Conservation (phyloP, 352 stramenopile genomes). For the Hyaloperonospora arabidopsidis region DNA sequence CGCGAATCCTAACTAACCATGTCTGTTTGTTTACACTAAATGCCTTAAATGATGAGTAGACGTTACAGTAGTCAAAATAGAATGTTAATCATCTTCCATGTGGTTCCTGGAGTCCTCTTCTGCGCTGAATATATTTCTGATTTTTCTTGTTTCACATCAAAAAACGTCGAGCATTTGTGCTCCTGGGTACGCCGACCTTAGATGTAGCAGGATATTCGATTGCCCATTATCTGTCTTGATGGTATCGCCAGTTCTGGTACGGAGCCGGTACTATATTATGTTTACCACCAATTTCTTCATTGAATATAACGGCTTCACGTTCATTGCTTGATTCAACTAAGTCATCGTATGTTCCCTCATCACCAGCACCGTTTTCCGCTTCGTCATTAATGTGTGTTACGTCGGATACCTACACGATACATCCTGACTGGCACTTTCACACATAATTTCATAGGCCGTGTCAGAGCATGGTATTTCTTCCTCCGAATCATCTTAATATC, state of each 20-base stretch:
- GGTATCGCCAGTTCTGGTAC: not conserved
- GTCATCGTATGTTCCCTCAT: not conserved
- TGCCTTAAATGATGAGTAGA: conserved; percentile 7
- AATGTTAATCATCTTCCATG: no score
- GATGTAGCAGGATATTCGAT: not conserved
- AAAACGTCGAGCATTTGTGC: not conserved
- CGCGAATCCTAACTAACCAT: not conserved
- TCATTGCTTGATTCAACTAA: not conserved
- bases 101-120: no score
- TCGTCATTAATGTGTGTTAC: no score
- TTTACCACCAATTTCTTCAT: not conserved
- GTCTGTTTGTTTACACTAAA: not conserved
- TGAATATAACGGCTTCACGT: not conserved
- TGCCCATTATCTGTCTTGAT: not conserved
- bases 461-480: no score
- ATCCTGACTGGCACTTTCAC: no score
- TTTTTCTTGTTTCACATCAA: not conserved
- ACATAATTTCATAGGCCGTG: no score
- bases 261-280: not conserved
- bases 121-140: no score
- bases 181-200: not conserved
- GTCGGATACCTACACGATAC: no score
- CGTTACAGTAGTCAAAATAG: not conserved
- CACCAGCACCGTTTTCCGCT: not conserved
- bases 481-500: no score